phyloP scores from a whole-genome alignment of 805 yeast genomes.

The Candida ficus region DNA sequence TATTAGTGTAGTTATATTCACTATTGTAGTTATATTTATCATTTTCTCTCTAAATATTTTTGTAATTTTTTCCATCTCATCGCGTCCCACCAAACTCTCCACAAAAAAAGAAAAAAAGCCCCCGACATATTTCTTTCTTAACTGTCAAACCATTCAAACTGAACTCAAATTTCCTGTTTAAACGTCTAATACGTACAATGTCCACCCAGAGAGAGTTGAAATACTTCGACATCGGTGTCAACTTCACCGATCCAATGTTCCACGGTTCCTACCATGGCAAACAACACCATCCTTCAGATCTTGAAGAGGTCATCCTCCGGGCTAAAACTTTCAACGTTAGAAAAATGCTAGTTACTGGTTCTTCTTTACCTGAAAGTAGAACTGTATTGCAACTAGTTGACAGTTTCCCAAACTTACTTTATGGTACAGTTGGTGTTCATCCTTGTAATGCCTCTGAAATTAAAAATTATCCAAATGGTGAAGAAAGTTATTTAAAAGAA shows the following conservation, averaged over 20 bases:
- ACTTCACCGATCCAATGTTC: slow-evolving; percentile 87
- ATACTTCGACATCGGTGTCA: slow-evolving; percentile 53
- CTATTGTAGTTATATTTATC: too few relatives aligned
- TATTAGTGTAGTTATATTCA: too few relatives aligned
- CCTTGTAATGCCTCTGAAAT: slow-evolving; percentile 80
- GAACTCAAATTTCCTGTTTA: background rate
- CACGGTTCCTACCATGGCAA: slow-evolving; percentile 73
- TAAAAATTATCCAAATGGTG: slow-evolving; percentile 19
- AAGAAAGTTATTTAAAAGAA: slow-evolving; percentile 37
- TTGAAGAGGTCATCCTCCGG: slow-evolving; percentile 56
- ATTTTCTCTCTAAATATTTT: too few relatives aligned
- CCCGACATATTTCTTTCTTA: too few relatives aligned
- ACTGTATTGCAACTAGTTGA: slow-evolving; percentile 54
- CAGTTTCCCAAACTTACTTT: slow-evolving; percentile 30
- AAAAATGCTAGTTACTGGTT: slow-evolving; percentile 77
- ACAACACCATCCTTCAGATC: slow-evolving; percentile 62
- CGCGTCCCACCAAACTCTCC: too few relatives aligned
- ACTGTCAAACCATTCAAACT: too few relatives aligned
- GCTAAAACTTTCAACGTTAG: slow-evolving; percentile 63
- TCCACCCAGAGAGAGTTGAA: slow-evolving; percentile 4
- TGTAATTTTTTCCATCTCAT: too few relatives aligned
- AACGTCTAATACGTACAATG: slow-evolving; percentile 1
- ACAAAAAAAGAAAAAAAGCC: too few relatives aligned
- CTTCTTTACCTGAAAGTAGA: slow-evolving; percentile 61
- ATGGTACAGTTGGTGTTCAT: slow-evolving; percentile 88